Evolutionary conservation across 495 filamentous ascomycete species (phyloP).

Genomic region (Podospora anserina): DNA sequence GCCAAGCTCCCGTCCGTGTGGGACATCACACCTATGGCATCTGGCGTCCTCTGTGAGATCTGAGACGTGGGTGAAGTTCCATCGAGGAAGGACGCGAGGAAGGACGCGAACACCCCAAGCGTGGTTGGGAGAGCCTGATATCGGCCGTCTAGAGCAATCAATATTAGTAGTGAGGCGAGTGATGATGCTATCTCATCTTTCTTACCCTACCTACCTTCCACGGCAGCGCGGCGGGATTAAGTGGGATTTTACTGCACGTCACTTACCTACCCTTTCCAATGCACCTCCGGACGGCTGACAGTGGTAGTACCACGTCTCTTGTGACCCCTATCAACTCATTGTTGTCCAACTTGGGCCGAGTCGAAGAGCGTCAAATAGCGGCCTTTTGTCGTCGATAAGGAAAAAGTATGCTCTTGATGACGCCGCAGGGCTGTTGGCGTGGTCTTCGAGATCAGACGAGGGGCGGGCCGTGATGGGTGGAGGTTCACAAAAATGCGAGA

Average conservation of each 20-base stretch:
- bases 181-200: not conserved
- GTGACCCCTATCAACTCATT: conserved; percentile 20
- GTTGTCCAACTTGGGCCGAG: conserved; percentile 9
- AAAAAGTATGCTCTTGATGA: not conserved
- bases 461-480: not conserved
- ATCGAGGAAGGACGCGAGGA: not conserved
- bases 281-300: not conserved
- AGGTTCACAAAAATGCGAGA: not conserved
- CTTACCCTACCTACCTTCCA: not conserved
- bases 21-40: not conserved
- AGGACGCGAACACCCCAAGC: too few relatives aligned
- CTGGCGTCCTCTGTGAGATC: not conserved
- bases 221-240: not conserved
- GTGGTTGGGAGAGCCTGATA: too few relatives aligned
- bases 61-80: not conserved
- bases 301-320: conserved; percentile 16
- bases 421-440: not conserved
- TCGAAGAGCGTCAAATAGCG: not conserved
- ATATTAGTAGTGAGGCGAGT: not conserved
- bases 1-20: not conserved
- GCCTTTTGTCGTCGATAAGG: too few relatives aligned
- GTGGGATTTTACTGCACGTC: not conserved
- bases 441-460: not conserved
- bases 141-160: too few relatives aligned
- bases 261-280: conserved; percentile 2